Evolutionary conservation across 2,329 filamentous ascomycete species (phyloP).

Genomic region (Xylaria sp.): DNA sequence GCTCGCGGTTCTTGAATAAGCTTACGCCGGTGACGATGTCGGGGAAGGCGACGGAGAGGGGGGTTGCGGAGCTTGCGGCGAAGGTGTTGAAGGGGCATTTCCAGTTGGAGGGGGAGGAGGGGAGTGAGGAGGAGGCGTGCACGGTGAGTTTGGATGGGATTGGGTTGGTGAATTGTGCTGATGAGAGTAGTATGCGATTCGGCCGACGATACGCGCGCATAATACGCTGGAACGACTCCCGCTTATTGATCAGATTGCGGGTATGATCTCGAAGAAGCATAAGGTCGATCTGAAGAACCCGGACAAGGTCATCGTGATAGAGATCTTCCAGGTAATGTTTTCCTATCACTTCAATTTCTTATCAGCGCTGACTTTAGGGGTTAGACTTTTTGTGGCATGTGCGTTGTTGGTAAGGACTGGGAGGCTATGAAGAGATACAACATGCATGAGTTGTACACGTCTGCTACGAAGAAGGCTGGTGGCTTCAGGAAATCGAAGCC

Average conservation of each 20-base stretch:
- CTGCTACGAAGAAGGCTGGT: conserved; percentile 27
- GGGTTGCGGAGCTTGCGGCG: conserved; percentile 59
- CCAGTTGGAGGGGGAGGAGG: conserved; percentile 34
- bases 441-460: conserved; percentile 64
- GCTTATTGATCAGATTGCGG: conserved; percentile 69
- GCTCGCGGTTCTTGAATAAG: conserved; percentile 54
- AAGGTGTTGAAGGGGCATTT: conserved; percentile 62
- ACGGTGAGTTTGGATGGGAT: conserved; percentile 39
- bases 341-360: background rate
- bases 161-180: background rate
- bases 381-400: conserved; percentile 71
- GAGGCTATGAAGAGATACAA: conserved; percentile 73
- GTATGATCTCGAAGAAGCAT: conserved; percentile 59
- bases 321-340: conserved; percentile 69
- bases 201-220: conserved; percentile 71
- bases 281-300: conserved; percentile 73
- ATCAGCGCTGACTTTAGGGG: conserved; percentile 30
- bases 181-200: conserved; percentile 69
- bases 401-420: conserved; percentile 70
- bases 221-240: conserved; percentile 60
- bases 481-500: conserved; percentile 6
- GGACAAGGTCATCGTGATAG: conserved; percentile 72
- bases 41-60: conserved; percentile 62
- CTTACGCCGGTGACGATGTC: conserved; percentile 47
- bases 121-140: conserved; percentile 22